These are phyloP conservation scores for Lachnellula arida DNA, from an alignment of 2,329 filamentous ascomycete species.

Conservation along the genomic window DNA sequence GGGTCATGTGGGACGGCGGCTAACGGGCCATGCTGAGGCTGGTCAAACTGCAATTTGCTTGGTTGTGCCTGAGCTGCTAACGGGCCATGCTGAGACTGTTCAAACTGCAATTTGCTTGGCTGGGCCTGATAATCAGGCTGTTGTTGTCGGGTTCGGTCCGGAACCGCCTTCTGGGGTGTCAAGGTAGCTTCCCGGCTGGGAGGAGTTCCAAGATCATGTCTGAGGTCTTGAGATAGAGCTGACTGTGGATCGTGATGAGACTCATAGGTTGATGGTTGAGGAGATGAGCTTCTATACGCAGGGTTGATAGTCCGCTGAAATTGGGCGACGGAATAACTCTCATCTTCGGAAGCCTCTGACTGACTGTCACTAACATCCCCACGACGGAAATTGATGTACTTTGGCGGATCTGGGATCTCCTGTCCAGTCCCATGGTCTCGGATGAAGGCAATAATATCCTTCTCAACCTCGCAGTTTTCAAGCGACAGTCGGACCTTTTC, in stretches of 20 bases:
- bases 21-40: constrained; percentile 56
- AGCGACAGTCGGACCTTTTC: constrained; percentile 92
- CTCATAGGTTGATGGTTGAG: constrained; percentile 87
- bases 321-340: constrained; percentile 89
- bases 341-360: constrained; percentile 81
- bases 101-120: constrained; percentile 20
- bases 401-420: constrained; percentile 94
- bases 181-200: constrained; percentile 43
- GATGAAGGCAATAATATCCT: constrained; percentile 88
- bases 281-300: constrained; percentile 90
- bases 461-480: constrained; percentile 94
- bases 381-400: constrained; percentile 97
- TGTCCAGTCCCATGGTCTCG: constrained; percentile 85
- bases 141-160: constrained; percentile 19
- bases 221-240: constrained; percentile 64
- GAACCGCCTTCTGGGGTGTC: constrained; percentile 45
- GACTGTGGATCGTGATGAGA: constrained; percentile 87
- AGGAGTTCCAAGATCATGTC: constrained; percentile 45
- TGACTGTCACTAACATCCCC: constrained; percentile 77
- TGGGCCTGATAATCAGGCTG: constrained; percentile 20
- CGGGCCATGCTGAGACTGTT: constrained; percentile 50
- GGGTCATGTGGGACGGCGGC: constrained; percentile 80
- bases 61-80: constrained; percentile 40
- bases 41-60: constrained; percentile 22
- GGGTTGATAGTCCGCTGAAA: constrained; percentile 95